Base-by-base conservation (phyloP, 1,284 basidiomycete genomes). In the Tilletiaria anomala region DNA sequence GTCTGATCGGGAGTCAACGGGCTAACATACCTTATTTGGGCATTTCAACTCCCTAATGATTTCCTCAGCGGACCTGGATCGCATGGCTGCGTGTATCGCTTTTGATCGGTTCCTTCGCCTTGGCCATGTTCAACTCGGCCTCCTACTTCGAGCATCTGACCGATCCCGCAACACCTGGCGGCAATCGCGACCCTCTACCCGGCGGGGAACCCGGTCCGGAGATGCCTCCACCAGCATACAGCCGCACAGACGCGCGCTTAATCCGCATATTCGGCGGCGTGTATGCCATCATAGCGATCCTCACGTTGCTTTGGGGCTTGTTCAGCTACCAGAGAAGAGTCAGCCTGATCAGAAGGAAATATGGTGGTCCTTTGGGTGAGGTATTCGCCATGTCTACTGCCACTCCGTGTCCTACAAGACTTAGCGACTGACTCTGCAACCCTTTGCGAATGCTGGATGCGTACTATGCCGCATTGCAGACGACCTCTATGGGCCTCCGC, bases 361-460 rank as follows among this genome's bases (percentile, higher is more conserved):
- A 89, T 70, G 80, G 86, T n/a, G 84, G 85, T 2, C 78, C 82
- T 58, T 93, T 94, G 61, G 86, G 86, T 88, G 45, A 32, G 36
- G 10, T n/a, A n/a, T n/a, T n/a, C n/a, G n/a, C n/a, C n/a, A n/a
- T n/a, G n/a, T n/a, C n/a, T n/a, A n/a, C n/a, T n/a, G n/a, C n/a
- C n/a, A n/a, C n/a, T n/a, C n/a, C n/a, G n/a, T n/a, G n/a, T n/a
- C n/a, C n/a, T n/a, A n/a, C n/a, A n/a, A n/a, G n/a, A n/a, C n/a
- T n/a, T n/a, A n/a, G n/a, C n/a, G n/a, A n/a, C n/a, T n/a, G n/a
- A n/a, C n/a, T n/a, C n/a, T n/a, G n/a, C n/a, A n/a, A n/a, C n/a
- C n/a, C n/a, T n/a, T n/a, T n/a, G n/a, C n/a, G n/a, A n/a, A n/a
- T n/a, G n/a, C n/a, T n/a, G n/a, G n/a, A n/a, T n/a, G 14, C n/a